Evolutionary conservation across 2,329 filamentous ascomycete genomes (phyloP), one percentile per base, ranked within the genome.

Genomic region (Trichoderma polysporum): DNA sequence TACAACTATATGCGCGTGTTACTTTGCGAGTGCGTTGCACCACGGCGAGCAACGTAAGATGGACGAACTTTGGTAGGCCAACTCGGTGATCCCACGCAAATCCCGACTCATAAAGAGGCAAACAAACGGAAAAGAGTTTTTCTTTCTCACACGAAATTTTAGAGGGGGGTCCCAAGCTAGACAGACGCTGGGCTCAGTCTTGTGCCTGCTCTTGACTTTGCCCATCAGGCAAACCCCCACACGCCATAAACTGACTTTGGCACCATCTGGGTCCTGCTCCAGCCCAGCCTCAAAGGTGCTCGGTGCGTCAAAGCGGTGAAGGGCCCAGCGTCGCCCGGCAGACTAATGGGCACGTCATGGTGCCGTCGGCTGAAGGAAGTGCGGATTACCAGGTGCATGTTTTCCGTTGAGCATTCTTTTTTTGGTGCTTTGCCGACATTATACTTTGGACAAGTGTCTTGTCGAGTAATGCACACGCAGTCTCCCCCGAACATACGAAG

Each of bases 191-290:
- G 59, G 33, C 45, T 52, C 59, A 37, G 53, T 63, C 47, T 29
- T 64, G 60, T 64, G 60, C 60, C 47, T 61, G 37, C 56, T 31
- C 27, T 47, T n/a, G 35, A 58, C 39, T 47, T 37, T 59, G 33
- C 9, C 37, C 27, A 27, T 47, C 56, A 17, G 15, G 25, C 56
- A 59, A 35, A 52, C 41, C 58, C 41, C 58, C 58, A 61, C 58
- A 35, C n/a, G 19, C 45, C n/a, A 39, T 27, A 61, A 59, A 65
- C 60, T 58, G 66, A 65, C 52, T 68, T 67, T 67, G 57, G 65
- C 39, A 67, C 65, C 47, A 41, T 67, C 65, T 67, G 65, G 65
- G 50, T 41, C 63, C 47, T n/a, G 12, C 15, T 27, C 35, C 31
- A 39, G 45, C 58, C 58, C 19, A 50, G 57, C 57, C 57, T 60